A percentile compares a stretch with the other conserved stretches of the same genome.
Conservation (phyloP, 1,284 basidiomycete genomes). For the Neotropicomus parvogracilis region DNA sequence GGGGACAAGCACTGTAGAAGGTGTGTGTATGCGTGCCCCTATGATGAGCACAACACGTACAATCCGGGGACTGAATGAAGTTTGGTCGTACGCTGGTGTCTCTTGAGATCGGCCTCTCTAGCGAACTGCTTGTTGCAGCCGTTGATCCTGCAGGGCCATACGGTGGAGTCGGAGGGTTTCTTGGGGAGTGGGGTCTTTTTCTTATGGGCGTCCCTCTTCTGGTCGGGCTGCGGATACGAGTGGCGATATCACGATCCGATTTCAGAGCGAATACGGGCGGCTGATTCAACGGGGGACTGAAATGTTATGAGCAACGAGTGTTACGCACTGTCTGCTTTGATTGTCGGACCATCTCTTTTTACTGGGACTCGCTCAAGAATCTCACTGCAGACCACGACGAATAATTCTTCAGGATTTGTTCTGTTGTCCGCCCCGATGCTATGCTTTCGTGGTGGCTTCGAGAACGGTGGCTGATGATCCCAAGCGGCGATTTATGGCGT, state of each 20-base stretch:
- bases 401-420: slow-evolving; percentile 3
- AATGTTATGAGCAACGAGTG: slow-evolving; percentile 13
- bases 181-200: slow-evolving; percentile 36
- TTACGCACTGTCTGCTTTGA: slow-evolving; percentile 36
- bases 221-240: slow-evolving; percentile 33
- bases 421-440: slow-evolving; percentile 12
- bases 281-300: slow-evolving; percentile 22
- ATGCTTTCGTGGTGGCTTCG: slow-evolving; percentile 15
- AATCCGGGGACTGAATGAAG: slow-evolving; percentile 65
- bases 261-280: slow-evolving; percentile 11
- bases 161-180: slow-evolving; percentile 47
- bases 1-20: slow-evolving; percentile 58
- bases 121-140: slow-evolving; percentile 76
- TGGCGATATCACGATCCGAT: slow-evolving; percentile 17
- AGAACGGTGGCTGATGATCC: slow-evolving; percentile 29
- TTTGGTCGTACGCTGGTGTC: slow-evolving; percentile 74
- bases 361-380: slow-evolving; percentile 16
- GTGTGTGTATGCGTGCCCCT: slow-evolving; percentile 13
- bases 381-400: slow-evolving; percentile 9
- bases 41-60: slow-evolving; percentile 42
- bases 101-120: slow-evolving; percentile 71
- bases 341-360: slow-evolving; percentile 30
- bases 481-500: slow-evolving; percentile 28
- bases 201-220: slow-evolving; percentile 47
- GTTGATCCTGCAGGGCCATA: slow-evolving; percentile 74